Evolutionary conservation across 176 grass and related monocot genomes (phyloP).

Genomic region (Triticum urartu): DNA sequence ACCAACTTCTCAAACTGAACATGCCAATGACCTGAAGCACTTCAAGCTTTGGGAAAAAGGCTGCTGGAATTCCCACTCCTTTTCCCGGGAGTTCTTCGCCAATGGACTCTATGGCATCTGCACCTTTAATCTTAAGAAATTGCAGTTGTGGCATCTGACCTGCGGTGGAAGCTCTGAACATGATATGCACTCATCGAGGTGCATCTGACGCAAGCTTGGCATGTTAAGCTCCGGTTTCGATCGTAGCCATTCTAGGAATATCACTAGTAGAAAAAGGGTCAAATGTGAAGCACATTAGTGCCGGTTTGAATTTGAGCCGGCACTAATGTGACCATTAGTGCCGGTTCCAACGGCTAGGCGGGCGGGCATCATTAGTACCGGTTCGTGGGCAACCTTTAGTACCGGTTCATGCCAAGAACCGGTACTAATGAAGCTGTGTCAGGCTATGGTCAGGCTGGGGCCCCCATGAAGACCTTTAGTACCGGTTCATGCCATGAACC

Average conservation of each 20-base stretch:
- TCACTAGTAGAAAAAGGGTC: no score
- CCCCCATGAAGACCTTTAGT: no score
- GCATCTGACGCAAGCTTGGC: slow-evolving; percentile 15
- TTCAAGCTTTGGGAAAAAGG: neutral
- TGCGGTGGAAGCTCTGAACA: slow-evolving; percentile 20
- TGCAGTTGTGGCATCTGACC: neutral
- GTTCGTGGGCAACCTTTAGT: no score
- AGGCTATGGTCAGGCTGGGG: no score
- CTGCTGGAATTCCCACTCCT: neutral
- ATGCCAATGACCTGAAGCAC: neutral
- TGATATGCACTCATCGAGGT: neutral
- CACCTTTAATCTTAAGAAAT: slow-evolving; percentile 1
- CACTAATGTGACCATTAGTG: no score
- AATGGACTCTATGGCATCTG: neutral
- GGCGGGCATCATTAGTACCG: no score
- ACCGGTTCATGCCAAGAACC: no score
- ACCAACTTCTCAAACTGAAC: neutral
- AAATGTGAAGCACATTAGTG: no score
- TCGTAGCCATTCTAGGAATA: slow-evolving; percentile 13
- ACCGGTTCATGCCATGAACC: no score
- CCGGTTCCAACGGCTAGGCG: no score
- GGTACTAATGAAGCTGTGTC: no score
- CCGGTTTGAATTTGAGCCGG: no score
- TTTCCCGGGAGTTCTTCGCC: neutral
- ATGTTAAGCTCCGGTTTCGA: neutral